Conservation (phyloP, 352 stramenopile species). For the Globisporangium splendens region DNA sequence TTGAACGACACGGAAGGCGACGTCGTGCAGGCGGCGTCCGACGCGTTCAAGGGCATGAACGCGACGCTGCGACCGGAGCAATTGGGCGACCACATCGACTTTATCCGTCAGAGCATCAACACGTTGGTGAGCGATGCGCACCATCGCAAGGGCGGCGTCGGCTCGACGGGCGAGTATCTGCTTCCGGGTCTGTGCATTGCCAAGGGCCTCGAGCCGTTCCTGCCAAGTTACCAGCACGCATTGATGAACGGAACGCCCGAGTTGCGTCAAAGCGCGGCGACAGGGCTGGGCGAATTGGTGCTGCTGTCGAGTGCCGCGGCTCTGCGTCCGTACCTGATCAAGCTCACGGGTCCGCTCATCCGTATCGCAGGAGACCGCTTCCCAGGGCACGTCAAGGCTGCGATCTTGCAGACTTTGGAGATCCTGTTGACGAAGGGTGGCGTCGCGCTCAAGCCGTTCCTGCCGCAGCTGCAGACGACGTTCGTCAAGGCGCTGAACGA, state of each 20-base stretch:
- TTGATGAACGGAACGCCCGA: slow-evolving; percentile 94
- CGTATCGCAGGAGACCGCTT: slow-evolving; percentile 99
- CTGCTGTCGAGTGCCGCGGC: slow-evolving; percentile 83
- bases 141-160: slow-evolving; percentile 90
- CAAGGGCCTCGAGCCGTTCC: slow-evolving; percentile 93
- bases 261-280: slow-evolving; percentile 88
- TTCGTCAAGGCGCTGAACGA: slow-evolving; percentile 99
- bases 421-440: slow-evolving; percentile 97
- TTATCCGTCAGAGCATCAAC: slow-evolving; percentile 96
- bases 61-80: slow-evolving; percentile 90
- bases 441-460: slow-evolving; percentile 97
- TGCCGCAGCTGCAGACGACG: slow-evolving; percentile 99
- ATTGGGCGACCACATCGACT: slow-evolving; percentile 94
- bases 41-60: slow-evolving; percentile 91
- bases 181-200: slow-evolving; percentile 76
- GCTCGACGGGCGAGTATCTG: slow-evolving; percentile 62
- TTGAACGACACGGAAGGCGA: slow-evolving; percentile 92
- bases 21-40: slow-evolving; percentile 89
- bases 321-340: slow-evolving; percentile 97
- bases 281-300: slow-evolving; percentile 96
- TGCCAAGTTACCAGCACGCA: slow-evolving; percentile 97
- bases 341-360: slow-evolving; percentile 96
- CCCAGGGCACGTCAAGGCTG: slow-evolving; percentile 95
- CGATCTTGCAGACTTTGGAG: slow-evolving; percentile 96
- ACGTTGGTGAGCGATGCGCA: slow-evolving; percentile 95